Conservation (phyloP, 495 filamentous ascomycete genomes). For the Trichoderma parareesei region DNA sequence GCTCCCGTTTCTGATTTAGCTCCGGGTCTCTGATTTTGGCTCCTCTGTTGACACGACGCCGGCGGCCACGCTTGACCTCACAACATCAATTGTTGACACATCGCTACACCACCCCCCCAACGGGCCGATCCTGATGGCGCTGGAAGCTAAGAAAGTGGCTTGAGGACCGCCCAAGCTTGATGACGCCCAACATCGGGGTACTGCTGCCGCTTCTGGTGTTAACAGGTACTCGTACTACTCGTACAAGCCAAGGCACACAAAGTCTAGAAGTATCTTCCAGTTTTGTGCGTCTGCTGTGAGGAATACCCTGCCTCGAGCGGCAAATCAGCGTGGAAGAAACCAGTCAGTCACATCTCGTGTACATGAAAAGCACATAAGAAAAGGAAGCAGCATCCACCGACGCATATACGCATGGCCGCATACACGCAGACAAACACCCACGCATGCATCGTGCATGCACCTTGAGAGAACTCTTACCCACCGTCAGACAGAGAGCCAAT, state of each 20-base stretch:
- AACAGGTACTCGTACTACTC: too few species aligned
- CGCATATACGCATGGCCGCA: conserved; percentile 7
- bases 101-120: neutral
- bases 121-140: conserved; percentile 5
- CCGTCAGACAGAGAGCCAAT: neutral
- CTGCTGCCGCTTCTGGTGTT: neutral
- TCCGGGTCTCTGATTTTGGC: neutral
- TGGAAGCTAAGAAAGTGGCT: neutral
- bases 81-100: neutral
- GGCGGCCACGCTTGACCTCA: neutral
- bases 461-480: neutral
- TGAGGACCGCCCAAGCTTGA: too few species aligned
- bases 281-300: neutral
- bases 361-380: neutral
- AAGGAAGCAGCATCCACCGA: neutral
- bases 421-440: conserved; percentile 6
- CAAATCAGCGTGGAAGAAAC: neutral
- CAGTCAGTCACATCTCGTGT: neutral
- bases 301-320: neutral
- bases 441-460: conserved; percentile 6
- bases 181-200: too few species aligned
- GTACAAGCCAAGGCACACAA: neutral
- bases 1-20: neutral
- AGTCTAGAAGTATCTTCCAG: neutral
- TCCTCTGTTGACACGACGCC: conserved; percentile 1